These are phyloP conservation scores for Kodamaea kaohsiungensis DNA, from an alignment of 805 yeast species.

Conservation along the genomic window DNA sequence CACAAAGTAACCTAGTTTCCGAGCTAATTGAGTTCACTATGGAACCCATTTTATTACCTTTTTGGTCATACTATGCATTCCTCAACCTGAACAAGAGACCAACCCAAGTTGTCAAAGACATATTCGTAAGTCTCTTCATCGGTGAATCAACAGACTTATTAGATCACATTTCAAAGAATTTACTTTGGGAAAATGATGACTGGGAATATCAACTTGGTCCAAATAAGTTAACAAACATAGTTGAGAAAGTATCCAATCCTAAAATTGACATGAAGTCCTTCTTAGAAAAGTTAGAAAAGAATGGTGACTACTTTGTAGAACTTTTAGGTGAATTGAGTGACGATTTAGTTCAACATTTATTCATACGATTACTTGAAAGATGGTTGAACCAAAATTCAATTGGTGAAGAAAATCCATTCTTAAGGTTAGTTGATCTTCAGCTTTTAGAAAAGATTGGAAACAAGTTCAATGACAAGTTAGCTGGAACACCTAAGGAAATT, in stretches of 20 bases:
- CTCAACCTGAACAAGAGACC: constrained; percentile 31
- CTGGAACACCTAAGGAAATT: constrained; percentile 58
- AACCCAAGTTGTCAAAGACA: constrained; percentile 33
- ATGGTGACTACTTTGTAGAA: constrained; percentile 30
- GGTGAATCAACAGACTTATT: constrained; percentile 23
- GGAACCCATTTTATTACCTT: constrained; percentile 30
- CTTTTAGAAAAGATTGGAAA: constrained; percentile 63
- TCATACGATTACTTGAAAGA: constrained; percentile 53
- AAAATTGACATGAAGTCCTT: constrained; percentile 21
- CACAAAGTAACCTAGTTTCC: constrained; percentile 38
- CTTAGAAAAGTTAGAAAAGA: constrained; percentile 27
- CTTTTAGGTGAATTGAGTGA: constrained; percentile 54
- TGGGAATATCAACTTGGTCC: constrained; percentile 49
- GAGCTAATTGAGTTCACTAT: constrained; percentile 27
- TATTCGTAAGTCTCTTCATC: constrained; percentile 40
- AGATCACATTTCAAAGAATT: constrained; percentile 34
- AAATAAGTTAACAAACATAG: constrained; percentile 37
- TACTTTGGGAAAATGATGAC: constrained; percentile 28
- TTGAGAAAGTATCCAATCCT: constrained; percentile 2
- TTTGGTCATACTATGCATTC: constrained; percentile 50
- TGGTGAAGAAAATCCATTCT: constrained; percentile 40
- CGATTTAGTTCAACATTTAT: constrained; percentile 44
- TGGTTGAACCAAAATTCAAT: constrained; percentile 50
- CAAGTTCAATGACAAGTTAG: constrained; percentile 55
- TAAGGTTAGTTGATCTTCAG: constrained; percentile 58